These are phyloP conservation scores for Erucastrum elatum DNA, from an alignment of 345 rosid genomes.

Conservation along the genomic window DNA sequence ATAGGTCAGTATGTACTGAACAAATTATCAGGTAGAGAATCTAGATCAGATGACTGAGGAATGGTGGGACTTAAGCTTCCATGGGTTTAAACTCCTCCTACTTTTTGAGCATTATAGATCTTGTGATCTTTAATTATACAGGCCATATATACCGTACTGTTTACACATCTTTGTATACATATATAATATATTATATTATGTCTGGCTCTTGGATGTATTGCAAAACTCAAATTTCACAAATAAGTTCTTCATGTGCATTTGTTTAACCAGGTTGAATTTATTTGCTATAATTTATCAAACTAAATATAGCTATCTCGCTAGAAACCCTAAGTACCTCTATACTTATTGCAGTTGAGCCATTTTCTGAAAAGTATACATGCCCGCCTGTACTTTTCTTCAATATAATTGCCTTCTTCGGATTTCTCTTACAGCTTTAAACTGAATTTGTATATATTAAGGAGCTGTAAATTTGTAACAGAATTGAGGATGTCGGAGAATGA, in stretches of 20 bases:
- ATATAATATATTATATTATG: neutral
- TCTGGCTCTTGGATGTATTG: conserved; percentile 11
- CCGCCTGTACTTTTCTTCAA: neutral
- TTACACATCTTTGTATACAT: neutral
- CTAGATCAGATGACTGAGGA: no score
- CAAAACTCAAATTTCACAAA: conserved; percentile 5
- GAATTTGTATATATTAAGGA: neutral
- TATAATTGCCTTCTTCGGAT: neutral
- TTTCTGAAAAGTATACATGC: neutral
- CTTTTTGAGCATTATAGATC: neutral
- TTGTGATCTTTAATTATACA: conserved; percentile 1
- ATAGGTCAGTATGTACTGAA: neutral
- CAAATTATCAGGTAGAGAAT: no score
- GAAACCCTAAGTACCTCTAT: conserved; percentile 22
- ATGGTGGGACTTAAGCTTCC: no score
- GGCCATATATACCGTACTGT: neutral
- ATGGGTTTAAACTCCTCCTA: no score
- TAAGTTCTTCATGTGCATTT: conserved; percentile 7
- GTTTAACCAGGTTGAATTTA: conserved; percentile 1
- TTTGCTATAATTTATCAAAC: neutral
- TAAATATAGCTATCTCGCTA: conserved; percentile 8
- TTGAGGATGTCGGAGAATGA: neutral
- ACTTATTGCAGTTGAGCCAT: neutral
- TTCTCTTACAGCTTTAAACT: neutral
- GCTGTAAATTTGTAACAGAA: neutral